phyloP scores from a whole-genome alignment of 1,284 basidiomycete genomes.

The Cutaneotrichosporon sp. region DNA sequence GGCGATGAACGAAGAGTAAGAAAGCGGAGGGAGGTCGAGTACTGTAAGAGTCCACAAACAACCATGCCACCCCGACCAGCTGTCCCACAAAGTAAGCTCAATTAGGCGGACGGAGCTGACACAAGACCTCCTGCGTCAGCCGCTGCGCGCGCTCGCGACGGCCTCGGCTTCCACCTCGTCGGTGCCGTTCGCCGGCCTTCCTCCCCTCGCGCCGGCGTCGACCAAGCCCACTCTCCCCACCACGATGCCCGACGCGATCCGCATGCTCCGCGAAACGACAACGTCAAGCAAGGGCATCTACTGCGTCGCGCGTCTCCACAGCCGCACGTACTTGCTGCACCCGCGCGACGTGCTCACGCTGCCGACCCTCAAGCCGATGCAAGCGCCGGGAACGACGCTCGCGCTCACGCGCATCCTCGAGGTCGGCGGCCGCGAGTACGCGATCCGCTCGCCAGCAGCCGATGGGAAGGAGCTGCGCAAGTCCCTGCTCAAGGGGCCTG shows the following conservation, averaged over 20 bases:
- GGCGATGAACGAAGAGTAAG: slow-evolving; percentile 1
- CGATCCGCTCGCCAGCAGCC: slow-evolving; percentile 59
- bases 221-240: slow-evolving; percentile 30
- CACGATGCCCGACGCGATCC: slow-evolving; percentile 43
- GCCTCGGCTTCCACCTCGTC: slow-evolving; percentile 27
- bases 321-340: slow-evolving; percentile 82
- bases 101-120: neutral
- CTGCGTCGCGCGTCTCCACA: slow-evolving; percentile 82
- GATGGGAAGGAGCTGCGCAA: slow-evolving; percentile 57
- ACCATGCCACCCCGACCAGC: slow-evolving; percentile 29
- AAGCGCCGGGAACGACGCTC: slow-evolving; percentile 75
- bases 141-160: slow-evolving; percentile 27
- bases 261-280: slow-evolving; percentile 52
- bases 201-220: slow-evolving; percentile 37
- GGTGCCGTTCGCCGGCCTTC: slow-evolving; percentile 30
- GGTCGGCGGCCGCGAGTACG: slow-evolving; percentile 90
- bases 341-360: slow-evolving; percentile 88
- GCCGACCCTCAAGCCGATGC: slow-evolving; percentile 66
- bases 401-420: slow-evolving; percentile 85
- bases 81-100: slow-evolving; percentile 24
- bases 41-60: slow-evolving; percentile 2
- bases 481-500: slow-evolving; percentile 31
- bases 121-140: slow-evolving; percentile 14
- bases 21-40: neutral
- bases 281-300: slow-evolving; percentile 72